These are phyloP conservation scores for Euphorbia lathyris DNA, from an alignment of 345 rosid genomes.

Conservation along the genomic window DNA sequence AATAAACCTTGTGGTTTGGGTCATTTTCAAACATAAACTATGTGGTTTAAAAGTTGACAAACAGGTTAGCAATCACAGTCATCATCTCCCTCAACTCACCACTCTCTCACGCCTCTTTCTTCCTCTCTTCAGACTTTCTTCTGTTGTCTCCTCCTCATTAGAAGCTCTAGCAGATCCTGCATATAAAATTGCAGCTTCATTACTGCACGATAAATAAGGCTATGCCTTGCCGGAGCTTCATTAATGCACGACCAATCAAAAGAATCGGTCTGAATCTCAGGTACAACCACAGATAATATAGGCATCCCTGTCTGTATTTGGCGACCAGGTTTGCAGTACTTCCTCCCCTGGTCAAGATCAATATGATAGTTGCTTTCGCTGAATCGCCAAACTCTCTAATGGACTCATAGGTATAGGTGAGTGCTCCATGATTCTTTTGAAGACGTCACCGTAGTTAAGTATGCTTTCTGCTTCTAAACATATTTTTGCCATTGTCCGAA, in stretches of 20 bases:
- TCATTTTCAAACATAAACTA: no score
- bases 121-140: slow-evolving; percentile 84
- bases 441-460: slow-evolving; percentile 72
- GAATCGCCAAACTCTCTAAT: slow-evolving; percentile 82
- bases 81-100: no score
- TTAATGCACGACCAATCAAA: slow-evolving; percentile 95
- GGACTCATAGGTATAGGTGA: slow-evolving; percentile 97
- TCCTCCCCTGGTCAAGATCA: slow-evolving; percentile 93
- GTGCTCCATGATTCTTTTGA: slow-evolving; percentile 76
- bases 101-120: no score
- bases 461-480: slow-evolving; percentile 95
- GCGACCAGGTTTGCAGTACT: slow-evolving; percentile 95
- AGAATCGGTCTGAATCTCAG: slow-evolving; percentile 75
- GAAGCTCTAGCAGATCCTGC: slow-evolving; percentile 95
- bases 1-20: no score
- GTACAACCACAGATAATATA: slow-evolving; percentile 81
- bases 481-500: slow-evolving; percentile 84
- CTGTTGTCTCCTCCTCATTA: slow-evolving; percentile 81
- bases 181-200: slow-evolving; percentile 69
- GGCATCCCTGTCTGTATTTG: slow-evolving; percentile 95
- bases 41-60: no score
- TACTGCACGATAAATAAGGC: slow-evolving; percentile 79
- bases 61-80: no score
- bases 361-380: slow-evolving; percentile 70
- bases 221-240: slow-evolving; percentile 90